These are phyloP conservation scores for Polyporus tsugae DNA, from an alignment of 1,284 basidiomycete genomes.

Conservation along the genomic window DNA sequence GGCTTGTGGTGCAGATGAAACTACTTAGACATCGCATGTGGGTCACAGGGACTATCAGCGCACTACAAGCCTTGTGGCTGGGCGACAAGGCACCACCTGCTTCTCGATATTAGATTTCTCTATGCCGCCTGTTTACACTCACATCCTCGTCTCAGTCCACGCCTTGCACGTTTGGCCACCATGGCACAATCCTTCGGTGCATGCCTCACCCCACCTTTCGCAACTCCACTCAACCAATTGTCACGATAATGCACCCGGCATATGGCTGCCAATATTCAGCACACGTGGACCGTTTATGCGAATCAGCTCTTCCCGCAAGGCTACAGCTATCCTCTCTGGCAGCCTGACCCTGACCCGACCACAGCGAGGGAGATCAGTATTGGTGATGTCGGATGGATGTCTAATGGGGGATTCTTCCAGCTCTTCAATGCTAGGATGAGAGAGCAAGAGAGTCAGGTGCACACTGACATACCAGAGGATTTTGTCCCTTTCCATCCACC, in stretches of 20 bases:
- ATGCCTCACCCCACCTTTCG: neutral
- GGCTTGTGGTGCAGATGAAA: no score
- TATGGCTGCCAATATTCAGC: neutral
- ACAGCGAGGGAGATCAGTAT: constrained; percentile 25
- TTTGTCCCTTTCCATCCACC: constrained; percentile 22
- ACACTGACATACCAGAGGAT: constrained; percentile 13
- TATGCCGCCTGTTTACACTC: neutral
- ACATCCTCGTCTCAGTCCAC: neutral
- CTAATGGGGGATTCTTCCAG: constrained; percentile 32
- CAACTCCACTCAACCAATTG: neutral
- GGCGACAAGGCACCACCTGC: neutral
- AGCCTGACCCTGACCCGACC: constrained; percentile 9
- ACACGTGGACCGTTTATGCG: constrained; percentile 20
- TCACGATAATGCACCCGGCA: neutral
- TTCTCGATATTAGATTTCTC: constrained; percentile 1
- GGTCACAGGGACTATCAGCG: neutral
- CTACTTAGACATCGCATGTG: no score
- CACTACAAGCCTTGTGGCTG: neutral
- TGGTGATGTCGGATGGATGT: constrained; percentile 37
- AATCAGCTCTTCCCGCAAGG: constrained; percentile 26
- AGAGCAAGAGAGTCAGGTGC: constrained; percentile 6
- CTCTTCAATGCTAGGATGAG: constrained; percentile 30
- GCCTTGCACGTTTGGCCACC: neutral
- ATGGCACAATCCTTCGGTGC: neutral
- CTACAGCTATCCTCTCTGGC: constrained; percentile 34